Percentiles rank a stretch among this genome's conserved stretches.
Conservation (phyloP, 306 rosid species). For the Arachis hypogaea region DNA sequence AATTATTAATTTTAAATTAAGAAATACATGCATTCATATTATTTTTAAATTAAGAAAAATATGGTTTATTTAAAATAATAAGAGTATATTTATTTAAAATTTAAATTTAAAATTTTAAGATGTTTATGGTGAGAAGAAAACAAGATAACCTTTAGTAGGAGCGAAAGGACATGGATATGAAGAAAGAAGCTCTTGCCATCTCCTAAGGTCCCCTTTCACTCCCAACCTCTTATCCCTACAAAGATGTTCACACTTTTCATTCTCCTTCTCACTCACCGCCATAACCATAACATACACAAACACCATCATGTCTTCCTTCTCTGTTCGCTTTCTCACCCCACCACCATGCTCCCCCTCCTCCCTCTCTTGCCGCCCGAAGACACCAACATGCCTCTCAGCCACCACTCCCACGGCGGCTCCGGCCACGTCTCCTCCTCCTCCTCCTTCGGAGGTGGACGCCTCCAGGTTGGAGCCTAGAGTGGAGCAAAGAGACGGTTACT, state of each 20-base stretch:
- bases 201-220: conserved; percentile 49
- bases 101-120: too few relatives aligned
- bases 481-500: conserved; percentile 73
- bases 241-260: conserved; percentile 47
- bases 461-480: conserved; percentile 77
- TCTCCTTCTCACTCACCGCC: conserved; percentile 1
- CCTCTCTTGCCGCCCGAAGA: conserved; percentile 37
- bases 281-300: background rate
- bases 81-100: too few relatives aligned
- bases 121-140: background rate
- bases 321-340: conserved; percentile 59
- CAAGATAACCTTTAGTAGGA: conserved; percentile 61
- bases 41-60: too few relatives aligned
- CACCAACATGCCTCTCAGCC: conserved; percentile 41
- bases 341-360: conserved; percentile 47
- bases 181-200: conserved; percentile 46
- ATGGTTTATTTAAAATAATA: too few relatives aligned
- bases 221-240: conserved; percentile 49
- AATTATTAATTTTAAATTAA: too few relatives aligned
- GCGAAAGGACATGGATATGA: conserved; percentile 53
- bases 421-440: background rate
- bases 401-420: conserved; percentile 57
- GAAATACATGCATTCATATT: too few relatives aligned
- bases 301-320: conserved; percentile 57
- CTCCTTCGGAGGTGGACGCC: conserved; percentile 40